phyloP scores from a whole-genome alignment of 202 grass and related monocot species.

The Eragrostis tef region DNA sequence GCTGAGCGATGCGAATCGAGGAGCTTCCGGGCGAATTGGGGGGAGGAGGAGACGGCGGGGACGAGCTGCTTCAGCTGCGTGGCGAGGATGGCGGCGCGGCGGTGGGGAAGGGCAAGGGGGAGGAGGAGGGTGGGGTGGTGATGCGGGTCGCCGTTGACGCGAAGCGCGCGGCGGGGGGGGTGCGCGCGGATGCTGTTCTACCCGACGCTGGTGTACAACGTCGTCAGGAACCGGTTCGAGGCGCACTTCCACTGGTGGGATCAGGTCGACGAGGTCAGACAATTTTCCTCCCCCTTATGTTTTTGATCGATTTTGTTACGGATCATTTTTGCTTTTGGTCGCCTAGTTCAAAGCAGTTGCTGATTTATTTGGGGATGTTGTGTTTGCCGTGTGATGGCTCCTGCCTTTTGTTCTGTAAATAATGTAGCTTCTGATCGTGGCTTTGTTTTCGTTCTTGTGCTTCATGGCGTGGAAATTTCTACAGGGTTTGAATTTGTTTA shows the following conservation, averaged over 20 bases:
- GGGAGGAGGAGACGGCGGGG: constrained; percentile 18
- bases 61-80: constrained; percentile 35
- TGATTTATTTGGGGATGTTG: background rate
- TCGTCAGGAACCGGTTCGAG: constrained; percentile 73
- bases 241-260: constrained; percentile 95
- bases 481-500: background rate
- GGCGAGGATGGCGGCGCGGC: background rate
- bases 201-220: constrained; percentile 91
- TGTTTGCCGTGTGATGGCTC: background rate
- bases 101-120: constrained; percentile 16
- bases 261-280: constrained; percentile 81
- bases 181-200: constrained; percentile 91
- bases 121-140: constrained; percentile 24
- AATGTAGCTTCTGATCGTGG: background rate
- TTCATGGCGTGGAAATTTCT: background rate
- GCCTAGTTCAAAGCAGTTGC: background rate
- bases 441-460: background rate
- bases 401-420: constrained; percentile 25
- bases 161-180: constrained; percentile 79
- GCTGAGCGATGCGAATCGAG: constrained; percentile 57
- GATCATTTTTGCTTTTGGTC: background rate
- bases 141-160: constrained; percentile 50
- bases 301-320: background rate
- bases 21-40: constrained; percentile 51
- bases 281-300: background rate